Percentiles rank a stretch among this genome's conserved stretches.
Evolutionary conservation across 495 filamentous ascomycete species (phyloP).

Genomic region (Hypomontagnella submonticulosa): DNA sequence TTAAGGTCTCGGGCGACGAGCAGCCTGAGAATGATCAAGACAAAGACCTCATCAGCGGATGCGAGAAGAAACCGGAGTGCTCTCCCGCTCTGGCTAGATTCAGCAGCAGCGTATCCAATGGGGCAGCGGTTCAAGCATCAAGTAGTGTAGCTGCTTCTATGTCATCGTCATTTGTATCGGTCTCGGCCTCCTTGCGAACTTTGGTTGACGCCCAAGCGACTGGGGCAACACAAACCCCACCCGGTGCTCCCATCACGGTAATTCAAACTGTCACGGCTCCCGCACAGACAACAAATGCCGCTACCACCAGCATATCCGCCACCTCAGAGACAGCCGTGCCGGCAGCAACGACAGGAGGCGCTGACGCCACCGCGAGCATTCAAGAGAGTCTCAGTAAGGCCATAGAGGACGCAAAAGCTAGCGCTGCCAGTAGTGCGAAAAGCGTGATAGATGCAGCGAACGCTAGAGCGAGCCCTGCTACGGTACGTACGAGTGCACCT

Average conservation of each 20-base stretch:
- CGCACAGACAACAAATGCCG: background rate
- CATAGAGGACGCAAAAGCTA: conserved; percentile 24
- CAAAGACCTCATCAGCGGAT: background rate
- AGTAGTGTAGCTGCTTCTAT: conserved; percentile 21
- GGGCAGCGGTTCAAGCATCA: conserved; percentile 24
- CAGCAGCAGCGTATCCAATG: conserved; percentile 21
- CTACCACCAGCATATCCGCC: background rate
- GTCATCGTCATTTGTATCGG: conserved; percentile 3
- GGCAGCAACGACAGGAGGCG: background rate
- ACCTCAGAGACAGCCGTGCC: conserved; percentile 4
- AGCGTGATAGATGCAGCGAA: conserved; percentile 23
- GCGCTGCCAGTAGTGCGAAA: conserved; percentile 30
- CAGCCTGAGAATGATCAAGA: conserved; percentile 3
- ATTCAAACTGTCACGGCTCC: conserved; percentile 4
- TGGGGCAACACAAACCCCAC: too few species aligned
- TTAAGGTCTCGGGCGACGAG: too few species aligned
- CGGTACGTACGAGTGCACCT: conserved; percentile 14
- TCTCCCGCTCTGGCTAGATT: too few species aligned
- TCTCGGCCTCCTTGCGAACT: conserved; percentile 31
- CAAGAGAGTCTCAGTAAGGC: conserved; percentile 26
- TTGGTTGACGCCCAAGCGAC: too few species aligned
- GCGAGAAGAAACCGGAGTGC: too few species aligned
- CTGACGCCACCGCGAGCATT: conserved; percentile 8
- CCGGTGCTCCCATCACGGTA: too few species aligned
- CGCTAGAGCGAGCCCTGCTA: conserved; percentile 24